Evolutionary conservation across 192 early-diverging fungal species (phyloP).

Genomic region (Linnemannia elongata): DNA sequence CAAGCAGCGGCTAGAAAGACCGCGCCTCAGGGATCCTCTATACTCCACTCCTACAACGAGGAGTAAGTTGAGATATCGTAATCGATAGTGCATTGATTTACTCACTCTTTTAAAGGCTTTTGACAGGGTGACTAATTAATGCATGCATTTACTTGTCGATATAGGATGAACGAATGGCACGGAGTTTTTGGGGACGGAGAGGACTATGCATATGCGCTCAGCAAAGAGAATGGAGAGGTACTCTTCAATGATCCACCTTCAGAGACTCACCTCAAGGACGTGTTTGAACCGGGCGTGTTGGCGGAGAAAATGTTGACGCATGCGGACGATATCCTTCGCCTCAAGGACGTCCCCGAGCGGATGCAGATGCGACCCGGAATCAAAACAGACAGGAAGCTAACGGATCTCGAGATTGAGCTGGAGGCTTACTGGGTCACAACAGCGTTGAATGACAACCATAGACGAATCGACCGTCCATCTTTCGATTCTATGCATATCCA

Average conservation of each 20-base stretch:
- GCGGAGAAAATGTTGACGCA: constrained; percentile 92
- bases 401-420: constrained; percentile 73
- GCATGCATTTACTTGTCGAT: constrained; percentile 26
- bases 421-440: constrained; percentile 73
- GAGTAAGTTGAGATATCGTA: constrained; percentile 59
- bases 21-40: constrained; percentile 60
- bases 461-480: constrained; percentile 23
- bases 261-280: constrained; percentile 72
- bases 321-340: constrained; percentile 89
- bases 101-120: neutral
- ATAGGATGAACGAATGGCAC: constrained; percentile 77
- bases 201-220: constrained; percentile 85
- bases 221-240: constrained; percentile 48
- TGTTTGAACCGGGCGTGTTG: constrained; percentile 88
- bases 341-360: constrained; percentile 92
- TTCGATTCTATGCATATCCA: constrained; percentile 27
- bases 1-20: constrained; percentile 36
- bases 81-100: constrained; percentile 27
- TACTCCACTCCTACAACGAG: constrained; percentile 70
- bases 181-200: constrained; percentile 92
- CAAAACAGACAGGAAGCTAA: constrained; percentile 52
- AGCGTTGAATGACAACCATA: constrained; percentile 26
- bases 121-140: neutral
- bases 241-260: constrained; percentile 54
- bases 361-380: constrained; percentile 80